phyloP scores from a whole-genome alignment of 495 filamentous ascomycete species.

The Pseudevernia furfuracea region DNA sequence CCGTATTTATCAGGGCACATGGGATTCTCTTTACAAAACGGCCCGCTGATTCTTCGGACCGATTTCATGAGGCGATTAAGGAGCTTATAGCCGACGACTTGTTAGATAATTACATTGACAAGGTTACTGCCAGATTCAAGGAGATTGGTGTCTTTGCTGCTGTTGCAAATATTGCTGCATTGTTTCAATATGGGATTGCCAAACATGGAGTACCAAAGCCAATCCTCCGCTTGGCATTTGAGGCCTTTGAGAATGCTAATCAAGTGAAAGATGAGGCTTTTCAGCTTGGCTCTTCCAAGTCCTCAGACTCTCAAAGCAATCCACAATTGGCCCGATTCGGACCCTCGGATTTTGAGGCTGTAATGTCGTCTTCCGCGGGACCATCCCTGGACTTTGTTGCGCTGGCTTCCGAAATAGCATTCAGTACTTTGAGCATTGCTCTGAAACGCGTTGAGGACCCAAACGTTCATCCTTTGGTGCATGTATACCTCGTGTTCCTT shows the following conservation, averaged over 20 bases:
- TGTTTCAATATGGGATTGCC: conserved; percentile 50
- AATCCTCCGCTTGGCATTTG: conserved; percentile 18
- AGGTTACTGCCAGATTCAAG: conserved; percentile 51
- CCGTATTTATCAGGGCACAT: conserved; percentile 56
- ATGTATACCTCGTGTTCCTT: conserved; percentile 63
- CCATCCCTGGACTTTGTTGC: conserved; percentile 16
- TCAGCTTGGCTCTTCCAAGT: background rate
- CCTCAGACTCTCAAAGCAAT: background rate
- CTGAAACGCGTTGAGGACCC: conserved; percentile 53
- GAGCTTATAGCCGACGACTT: conserved; percentile 40
- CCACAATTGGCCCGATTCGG: background rate
- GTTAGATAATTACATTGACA: conserved; percentile 53
- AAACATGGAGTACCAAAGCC: conserved; percentile 13
- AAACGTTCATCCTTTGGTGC: conserved; percentile 59
- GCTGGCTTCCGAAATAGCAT: conserved; percentile 38
- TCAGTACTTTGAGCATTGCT: conserved; percentile 44
- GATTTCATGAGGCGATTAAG: conserved; percentile 40
- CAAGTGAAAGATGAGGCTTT: conserved; percentile 11
- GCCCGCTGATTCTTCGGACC: conserved; percentile 28
- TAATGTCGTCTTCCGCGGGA: background rate
- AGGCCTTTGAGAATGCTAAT: conserved; percentile 3
- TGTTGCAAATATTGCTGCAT: conserved; percentile 45
- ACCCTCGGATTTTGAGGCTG: background rate
- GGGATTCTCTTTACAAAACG: conserved; percentile 56
- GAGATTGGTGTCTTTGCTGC: conserved; percentile 52